Percentiles rank a stretch among this genome's conserved stretches.
These are phyloP conservation scores for Parafenestella ontariensis DNA, from an alignment of 2,329 filamentous ascomycete species.

Conservation along the genomic window DNA sequence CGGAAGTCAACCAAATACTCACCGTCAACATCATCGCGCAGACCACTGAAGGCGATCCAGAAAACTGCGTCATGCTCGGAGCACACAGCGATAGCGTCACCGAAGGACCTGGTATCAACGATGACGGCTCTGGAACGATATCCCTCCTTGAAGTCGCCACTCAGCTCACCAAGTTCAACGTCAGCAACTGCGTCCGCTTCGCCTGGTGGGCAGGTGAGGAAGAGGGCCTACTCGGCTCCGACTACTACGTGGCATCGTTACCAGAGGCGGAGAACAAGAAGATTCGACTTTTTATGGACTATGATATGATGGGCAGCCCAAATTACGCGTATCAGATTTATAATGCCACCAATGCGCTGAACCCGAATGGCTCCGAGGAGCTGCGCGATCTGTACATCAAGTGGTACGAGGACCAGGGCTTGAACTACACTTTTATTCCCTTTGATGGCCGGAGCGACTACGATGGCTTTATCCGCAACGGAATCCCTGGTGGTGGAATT, in stretches of 20 bases:
- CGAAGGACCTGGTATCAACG: conserved; percentile 53
- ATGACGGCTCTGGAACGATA: conserved; percentile 50
- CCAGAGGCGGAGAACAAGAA: conserved; percentile 47
- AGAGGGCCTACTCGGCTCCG: conserved; percentile 49
- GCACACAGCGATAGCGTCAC: conserved; percentile 52
- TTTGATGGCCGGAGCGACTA: conserved; percentile 53
- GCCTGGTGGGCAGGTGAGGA: conserved; percentile 51
- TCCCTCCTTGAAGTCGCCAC: conserved; percentile 51
- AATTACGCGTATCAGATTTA: conserved; percentile 52
- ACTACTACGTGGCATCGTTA: conserved; percentile 48
- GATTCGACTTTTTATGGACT: conserved; percentile 54
- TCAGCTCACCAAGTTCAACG: conserved; percentile 49
- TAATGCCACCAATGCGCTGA: conserved; percentile 48
- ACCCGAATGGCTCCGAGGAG: conserved; percentile 48
- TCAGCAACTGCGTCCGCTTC: conserved; percentile 51
- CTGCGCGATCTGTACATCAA: conserved; percentile 48
- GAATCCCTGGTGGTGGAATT: conserved; percentile 51
- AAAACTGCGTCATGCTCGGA: conserved; percentile 51
- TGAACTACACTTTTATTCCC: conserved; percentile 49
- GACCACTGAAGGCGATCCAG: conserved; percentile 47
- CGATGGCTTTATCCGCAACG: conserved; percentile 50
- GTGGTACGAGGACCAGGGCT: conserved; percentile 46
- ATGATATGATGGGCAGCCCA: conserved; percentile 53
- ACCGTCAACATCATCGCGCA: conserved; percentile 55
- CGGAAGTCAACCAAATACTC: conserved; percentile 56